A percentile compares a stretch with the other conserved stretches of the same genome.
phyloP scores from a whole-genome alignment of 2,329 filamentous ascomycete genomes.

The Fusarium sp. region DNA sequence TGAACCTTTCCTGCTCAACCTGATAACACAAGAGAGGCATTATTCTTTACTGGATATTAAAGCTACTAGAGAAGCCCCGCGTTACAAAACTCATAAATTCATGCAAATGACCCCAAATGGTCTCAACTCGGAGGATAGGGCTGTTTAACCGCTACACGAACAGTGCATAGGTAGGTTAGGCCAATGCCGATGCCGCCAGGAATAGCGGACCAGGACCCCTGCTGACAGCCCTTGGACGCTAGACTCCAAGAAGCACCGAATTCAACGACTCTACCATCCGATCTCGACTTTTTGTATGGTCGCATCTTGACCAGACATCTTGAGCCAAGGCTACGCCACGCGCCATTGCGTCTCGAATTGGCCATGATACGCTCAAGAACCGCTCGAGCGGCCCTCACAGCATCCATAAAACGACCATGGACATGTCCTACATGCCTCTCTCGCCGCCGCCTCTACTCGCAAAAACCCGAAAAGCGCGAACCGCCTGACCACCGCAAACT shows the following conservation, averaged over 20 bases:
- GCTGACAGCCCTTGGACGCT: conserved; percentile 24
- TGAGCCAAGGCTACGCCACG: not conserved
- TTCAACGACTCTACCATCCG: not conserved
- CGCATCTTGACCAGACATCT: conserved; percentile 10
- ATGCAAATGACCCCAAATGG: not conserved
- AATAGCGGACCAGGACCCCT: conserved; percentile 35
- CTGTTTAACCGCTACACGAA: conserved; percentile 27
- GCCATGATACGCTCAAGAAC: conserved; percentile 49
- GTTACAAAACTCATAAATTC: not conserved
- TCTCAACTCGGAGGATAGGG: not conserved
- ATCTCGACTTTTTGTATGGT: conserved; percentile 25
- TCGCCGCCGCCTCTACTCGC: conserved; percentile 47
- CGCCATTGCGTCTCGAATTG: conserved; percentile 30
- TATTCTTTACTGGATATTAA: not conserved
- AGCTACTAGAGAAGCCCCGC: not conserved
- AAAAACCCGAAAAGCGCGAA: conserved; percentile 46
- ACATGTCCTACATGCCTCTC: conserved; percentile 49
- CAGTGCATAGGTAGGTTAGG: conserved; percentile 3
- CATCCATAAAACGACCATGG: conserved; percentile 44
- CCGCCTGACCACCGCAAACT: conserved; percentile 70
- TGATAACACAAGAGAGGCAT: not conserved
- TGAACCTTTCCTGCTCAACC: not conserved
- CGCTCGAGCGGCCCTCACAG: conserved; percentile 29
- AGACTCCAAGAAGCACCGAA: conserved; percentile 41
- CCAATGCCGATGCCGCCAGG: conserved; percentile 23